These are phyloP conservation scores for Stygiomarasmius scandens DNA, from an alignment of 1,284 basidiomycete genomes.

Conservation along the genomic window DNA sequence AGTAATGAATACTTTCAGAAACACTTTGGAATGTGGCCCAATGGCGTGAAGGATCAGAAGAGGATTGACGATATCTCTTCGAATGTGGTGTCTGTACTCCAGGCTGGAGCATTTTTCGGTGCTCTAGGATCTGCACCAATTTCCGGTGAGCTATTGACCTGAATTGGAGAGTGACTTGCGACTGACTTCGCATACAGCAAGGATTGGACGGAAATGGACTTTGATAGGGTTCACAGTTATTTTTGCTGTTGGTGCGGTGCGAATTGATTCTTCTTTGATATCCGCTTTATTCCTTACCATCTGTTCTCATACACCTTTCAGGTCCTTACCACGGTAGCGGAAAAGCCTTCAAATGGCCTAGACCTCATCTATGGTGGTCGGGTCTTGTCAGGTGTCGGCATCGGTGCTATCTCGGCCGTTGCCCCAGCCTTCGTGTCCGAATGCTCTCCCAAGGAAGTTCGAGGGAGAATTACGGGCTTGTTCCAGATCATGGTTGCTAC, in stretches of 20 bases:
- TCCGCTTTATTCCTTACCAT: too few species aligned
- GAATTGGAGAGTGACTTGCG: background rate
- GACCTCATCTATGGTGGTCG: conserved; percentile 76
- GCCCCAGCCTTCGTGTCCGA: conserved; percentile 80
- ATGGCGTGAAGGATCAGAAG: conserved; percentile 7
- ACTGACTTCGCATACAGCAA: conserved; percentile 37
- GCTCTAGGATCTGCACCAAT: conserved; percentile 67
- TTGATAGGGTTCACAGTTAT: conserved; percentile 61
- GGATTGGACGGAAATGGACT: conserved; percentile 57
- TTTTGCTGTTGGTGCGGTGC: conserved; percentile 69
- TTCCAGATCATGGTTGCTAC: conserved; percentile 82
- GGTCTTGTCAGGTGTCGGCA: conserved; percentile 67
- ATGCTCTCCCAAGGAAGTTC: conserved; percentile 75
- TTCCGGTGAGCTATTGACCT: conserved; percentile 46
- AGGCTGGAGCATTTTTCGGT: conserved; percentile 83
- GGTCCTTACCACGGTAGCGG: conserved; percentile 61
- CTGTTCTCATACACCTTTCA: background rate
- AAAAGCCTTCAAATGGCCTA: conserved; percentile 51
- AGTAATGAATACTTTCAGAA: conserved; percentile 10
- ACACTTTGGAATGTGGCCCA: conserved; percentile 14
- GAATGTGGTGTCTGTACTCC: conserved; percentile 76
- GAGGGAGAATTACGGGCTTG: conserved; percentile 71
- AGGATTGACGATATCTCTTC: conserved; percentile 50
- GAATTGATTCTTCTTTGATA: too few species aligned
- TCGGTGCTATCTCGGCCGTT: conserved; percentile 67